These are phyloP conservation scores for Tolypocladium cylindrosporum DNA, from an alignment of 2,329 filamentous ascomycete genomes.

Conservation along the genomic window DNA sequence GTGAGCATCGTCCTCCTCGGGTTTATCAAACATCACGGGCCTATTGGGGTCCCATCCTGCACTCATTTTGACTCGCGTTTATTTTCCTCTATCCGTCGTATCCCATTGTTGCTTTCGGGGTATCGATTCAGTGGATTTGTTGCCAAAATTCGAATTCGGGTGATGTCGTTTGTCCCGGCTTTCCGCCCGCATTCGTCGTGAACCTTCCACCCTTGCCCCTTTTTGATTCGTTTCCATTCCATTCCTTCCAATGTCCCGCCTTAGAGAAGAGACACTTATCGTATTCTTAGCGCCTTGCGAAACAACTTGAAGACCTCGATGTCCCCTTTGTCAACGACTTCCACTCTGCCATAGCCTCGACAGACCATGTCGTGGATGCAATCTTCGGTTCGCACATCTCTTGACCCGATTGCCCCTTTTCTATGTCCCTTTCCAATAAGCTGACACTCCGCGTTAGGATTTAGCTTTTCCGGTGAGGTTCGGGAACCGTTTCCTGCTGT, in stretches of 20 bases:
- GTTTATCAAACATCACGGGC: background rate
- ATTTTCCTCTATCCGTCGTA: conserved; percentile 7
- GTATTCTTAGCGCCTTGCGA: conserved; percentile 58
- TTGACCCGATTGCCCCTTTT: background rate
- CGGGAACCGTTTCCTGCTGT: conserved; percentile 84
- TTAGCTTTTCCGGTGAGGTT: conserved; percentile 86
- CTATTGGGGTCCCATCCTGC: too few relatives aligned
- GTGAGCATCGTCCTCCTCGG: background rate
- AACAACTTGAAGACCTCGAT: conserved; percentile 73
- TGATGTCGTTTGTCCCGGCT: background rate
- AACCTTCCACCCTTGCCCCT: background rate
- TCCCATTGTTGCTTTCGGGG: conserved; percentile 7
- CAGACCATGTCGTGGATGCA: conserved; percentile 81
- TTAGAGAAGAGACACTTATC: conserved; percentile 15
- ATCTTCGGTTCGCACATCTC: conserved; percentile 61
- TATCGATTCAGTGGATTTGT: conserved; percentile 3
- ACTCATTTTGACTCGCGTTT: background rate
- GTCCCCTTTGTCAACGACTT: conserved; percentile 84
- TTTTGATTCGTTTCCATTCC: conserved; percentile 1
- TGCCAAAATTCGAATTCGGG: background rate
- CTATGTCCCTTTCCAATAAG: background rate
- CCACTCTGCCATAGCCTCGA: conserved; percentile 47
- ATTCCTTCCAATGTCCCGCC: background rate
- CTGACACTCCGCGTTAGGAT: conserved; percentile 41
- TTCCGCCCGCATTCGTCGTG: background rate